phyloP scores from a whole-genome alignment of 2,329 filamentous ascomycete genomes.

The Pseudogymnoascus sp. region DNA sequence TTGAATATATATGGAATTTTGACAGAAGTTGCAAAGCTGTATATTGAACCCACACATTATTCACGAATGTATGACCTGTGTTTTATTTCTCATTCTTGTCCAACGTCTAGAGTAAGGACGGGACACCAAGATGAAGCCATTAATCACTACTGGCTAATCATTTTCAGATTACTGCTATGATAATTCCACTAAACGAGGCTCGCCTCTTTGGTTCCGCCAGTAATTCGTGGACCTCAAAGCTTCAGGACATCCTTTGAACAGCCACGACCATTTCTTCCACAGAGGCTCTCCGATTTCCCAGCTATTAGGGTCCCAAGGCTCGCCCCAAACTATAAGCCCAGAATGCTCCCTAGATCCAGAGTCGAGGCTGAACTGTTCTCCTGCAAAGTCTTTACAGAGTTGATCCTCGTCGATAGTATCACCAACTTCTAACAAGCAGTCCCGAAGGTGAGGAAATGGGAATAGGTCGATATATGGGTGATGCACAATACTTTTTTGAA shows the following conservation, averaged over 20 bases:
- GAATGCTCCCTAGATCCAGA: constrained; percentile 19
- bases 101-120: too few relatives aligned
- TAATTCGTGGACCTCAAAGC: constrained; percentile 32
- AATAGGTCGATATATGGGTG: constrained; percentile 36
- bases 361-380: constrained; percentile 19
- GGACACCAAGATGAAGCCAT: too few relatives aligned
- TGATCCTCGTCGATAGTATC: constrained; percentile 29
- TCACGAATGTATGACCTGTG: too few relatives aligned
- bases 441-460: constrained; percentile 32
- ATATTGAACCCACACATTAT: too few relatives aligned
- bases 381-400: constrained; percentile 33
- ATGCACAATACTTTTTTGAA: constrained; percentile 33
- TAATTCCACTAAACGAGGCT: too few relatives aligned
- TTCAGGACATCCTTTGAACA: constrained; percentile 33
- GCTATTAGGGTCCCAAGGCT: constrained; percentile 35
- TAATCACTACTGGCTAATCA: too few relatives aligned
- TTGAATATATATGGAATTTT: too few relatives aligned
- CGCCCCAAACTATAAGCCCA: constrained; percentile 42
- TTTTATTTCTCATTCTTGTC: too few relatives aligned
- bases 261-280: constrained; percentile 37
- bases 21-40: too few relatives aligned
- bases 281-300: constrained; percentile 44
- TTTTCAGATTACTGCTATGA: too few relatives aligned
- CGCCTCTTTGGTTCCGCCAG: constrained; percentile 24
- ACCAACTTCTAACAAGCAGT: constrained; percentile 32